Percentiles rank a stretch among this genome's conserved stretches.
phyloP scores from a whole-genome alignment of 768 basidiomycete species.

The Suillus luteus region DNA sequence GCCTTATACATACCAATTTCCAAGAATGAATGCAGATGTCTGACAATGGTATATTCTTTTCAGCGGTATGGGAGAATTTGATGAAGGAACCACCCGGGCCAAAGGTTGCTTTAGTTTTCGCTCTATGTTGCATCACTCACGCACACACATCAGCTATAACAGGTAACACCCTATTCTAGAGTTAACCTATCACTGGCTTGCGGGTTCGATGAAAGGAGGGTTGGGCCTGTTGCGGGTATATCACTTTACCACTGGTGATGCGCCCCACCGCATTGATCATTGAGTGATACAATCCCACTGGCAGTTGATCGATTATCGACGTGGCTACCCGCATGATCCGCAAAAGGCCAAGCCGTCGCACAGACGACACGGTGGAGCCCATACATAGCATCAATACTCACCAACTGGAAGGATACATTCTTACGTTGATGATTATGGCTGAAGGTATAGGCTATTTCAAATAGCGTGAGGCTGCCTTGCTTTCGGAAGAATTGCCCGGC shows the following conservation, averaged over 20 bases:
- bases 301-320: neutral
- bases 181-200: constrained; percentile 55
- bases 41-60: neutral
- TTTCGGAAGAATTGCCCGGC: neutral
- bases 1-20: neutral
- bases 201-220: constrained; percentile 46
- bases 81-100: neutral
- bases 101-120: neutral
- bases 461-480: neutral
- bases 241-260: no score
- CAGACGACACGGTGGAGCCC: no score
- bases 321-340: constrained; percentile 33
- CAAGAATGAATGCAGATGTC: neutral
- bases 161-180: constrained; percentile 46
- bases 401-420: neutral
- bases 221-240: no score
- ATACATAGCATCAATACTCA: neutral
- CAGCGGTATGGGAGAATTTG: neutral
- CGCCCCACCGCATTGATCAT: neutral
- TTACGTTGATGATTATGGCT: neutral
- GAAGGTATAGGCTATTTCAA: neutral
- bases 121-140: neutral
- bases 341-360: no score
- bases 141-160: neutral
- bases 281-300: constrained; percentile 28